Percentiles rank a stretch among this genome's conserved stretches.
These are phyloP conservation scores for Calonectria pteridis DNA, from an alignment of 2,329 filamentous ascomycete genomes.

Conservation along the genomic window DNA sequence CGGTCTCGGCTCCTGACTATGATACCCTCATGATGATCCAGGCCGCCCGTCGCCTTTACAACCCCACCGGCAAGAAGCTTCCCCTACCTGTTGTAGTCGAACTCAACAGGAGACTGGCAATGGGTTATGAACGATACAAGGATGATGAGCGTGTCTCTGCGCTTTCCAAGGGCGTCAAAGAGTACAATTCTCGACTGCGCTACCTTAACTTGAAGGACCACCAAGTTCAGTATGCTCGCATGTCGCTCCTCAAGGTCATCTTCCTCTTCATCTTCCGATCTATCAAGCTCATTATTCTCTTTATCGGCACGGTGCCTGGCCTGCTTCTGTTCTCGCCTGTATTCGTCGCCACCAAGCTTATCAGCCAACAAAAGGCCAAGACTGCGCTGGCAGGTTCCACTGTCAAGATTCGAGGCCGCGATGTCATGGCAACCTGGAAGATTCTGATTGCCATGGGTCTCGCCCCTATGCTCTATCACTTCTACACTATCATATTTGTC, in stretches of 20 bases:
- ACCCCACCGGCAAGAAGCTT: slow-evolving; percentile 92
- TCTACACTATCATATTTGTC: slow-evolving; percentile 81
- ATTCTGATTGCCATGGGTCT: slow-evolving; percentile 88
- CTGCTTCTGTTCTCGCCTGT: slow-evolving; percentile 89
- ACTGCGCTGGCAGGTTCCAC: slow-evolving; percentile 87
- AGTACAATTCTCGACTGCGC: slow-evolving; percentile 89
- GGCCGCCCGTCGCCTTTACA: slow-evolving; percentile 92
- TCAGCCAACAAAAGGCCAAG: slow-evolving; percentile 84
- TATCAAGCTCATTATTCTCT: slow-evolving; percentile 80
- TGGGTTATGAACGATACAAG: slow-evolving; percentile 94
- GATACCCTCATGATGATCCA: slow-evolving; percentile 98
- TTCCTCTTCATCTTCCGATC: slow-evolving; percentile 84
- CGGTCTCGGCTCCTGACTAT: slow-evolving; percentile 92
- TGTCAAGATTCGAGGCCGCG: slow-evolving; percentile 88
- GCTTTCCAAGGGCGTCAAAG: slow-evolving; percentile 79
- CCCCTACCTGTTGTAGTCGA: slow-evolving; percentile 94
- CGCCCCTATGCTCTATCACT: slow-evolving; percentile 83
- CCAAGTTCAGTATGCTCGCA: slow-evolving; percentile 91
- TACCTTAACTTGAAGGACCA: slow-evolving; percentile 92
- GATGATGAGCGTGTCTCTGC: slow-evolving; percentile 86
- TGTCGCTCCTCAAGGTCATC: slow-evolving; percentile 82
- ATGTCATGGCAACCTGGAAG: slow-evolving; percentile 96
- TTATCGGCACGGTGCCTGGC: slow-evolving; percentile 86
- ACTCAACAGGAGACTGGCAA: slow-evolving; percentile 89
- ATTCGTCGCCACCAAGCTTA: slow-evolving; percentile 85